Base-by-base conservation (phyloP, 2,329 filamentous ascomycete genomes). In the Paraphoma chrysanthemicola region DNA sequence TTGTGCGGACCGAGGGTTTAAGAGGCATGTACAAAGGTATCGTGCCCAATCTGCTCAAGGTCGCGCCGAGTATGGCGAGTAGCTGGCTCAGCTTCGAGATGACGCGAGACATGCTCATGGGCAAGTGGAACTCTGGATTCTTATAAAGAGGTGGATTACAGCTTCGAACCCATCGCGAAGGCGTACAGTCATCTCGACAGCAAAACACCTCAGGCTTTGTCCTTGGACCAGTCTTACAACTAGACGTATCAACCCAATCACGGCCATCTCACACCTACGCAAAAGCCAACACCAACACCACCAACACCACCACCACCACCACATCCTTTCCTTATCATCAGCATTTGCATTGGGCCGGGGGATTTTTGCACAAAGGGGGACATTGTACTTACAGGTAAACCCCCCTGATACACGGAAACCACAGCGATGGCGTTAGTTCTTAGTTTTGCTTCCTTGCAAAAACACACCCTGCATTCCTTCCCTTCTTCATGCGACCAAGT, bases 71-170 rank as follows among this genome's bases (percentile, higher is more conserved):
- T 76, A 99, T 99, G 94, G 95, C 95, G 14, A 96, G 93, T 68
- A 97, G 92, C 78, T 99, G 95, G 94, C 86, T 98, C 59, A 97
- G 93, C 77, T 99, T 96, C 74, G 95, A 99, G 79, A 81, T 98
- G 74, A 94, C 92, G 8, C 86, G 95, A 63, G 95, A 99, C 78
- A 90, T 96, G 72, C 80, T 98, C 41, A 81, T 96, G 54, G 81
- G 73, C 46, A 71, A 67, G 42, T 66, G 64, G 56, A 67, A 69
- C 41, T 65, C 64, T 9, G 62, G 59, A 8, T 75, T 75, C 57
- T 64, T 77, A 65, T 77, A 64, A 49, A 39, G 30, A 44, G 31
- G 17, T 45, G 39, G 14, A 36, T 23, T 23, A 2, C 5, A 23
- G 23, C 23, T 23, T 23, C 23, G 23, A 2, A 23, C 5, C 23